Percentiles rank a stretch among this genome's conserved stretches.
Conservation (phyloP, 2,329 filamentous ascomycete species). For the Xylaria sp. region DNA sequence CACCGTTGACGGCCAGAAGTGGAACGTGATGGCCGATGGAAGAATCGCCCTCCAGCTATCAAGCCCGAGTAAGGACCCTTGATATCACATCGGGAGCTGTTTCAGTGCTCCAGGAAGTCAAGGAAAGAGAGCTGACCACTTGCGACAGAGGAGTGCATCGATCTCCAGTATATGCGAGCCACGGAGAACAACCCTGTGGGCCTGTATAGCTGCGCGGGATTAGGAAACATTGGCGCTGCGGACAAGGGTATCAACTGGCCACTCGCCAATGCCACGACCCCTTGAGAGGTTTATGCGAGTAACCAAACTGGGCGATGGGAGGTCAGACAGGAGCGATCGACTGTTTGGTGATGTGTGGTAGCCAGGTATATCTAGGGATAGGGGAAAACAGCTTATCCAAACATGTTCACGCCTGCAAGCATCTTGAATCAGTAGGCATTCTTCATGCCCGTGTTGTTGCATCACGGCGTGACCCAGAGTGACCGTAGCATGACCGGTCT, state of each 20-base stretch:
- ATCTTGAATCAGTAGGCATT: neutral
- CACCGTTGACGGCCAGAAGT: slow-evolving; percentile 44
- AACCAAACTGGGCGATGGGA: neutral
- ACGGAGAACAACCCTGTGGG: slow-evolving; percentile 50
- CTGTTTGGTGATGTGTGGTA: neutral
- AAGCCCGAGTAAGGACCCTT: slow-evolving; percentile 41
- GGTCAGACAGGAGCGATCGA: neutral
- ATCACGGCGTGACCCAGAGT: too few species aligned
- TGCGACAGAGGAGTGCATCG: slow-evolving; percentile 46
- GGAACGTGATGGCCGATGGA: slow-evolving; percentile 46
- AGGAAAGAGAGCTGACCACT: neutral
- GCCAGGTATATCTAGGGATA: neutral
- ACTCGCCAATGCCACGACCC: slow-evolving; percentile 38
- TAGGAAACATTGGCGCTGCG: slow-evolving; percentile 46
- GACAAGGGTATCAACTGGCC: slow-evolving; percentile 52
- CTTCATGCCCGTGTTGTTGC: neutral
- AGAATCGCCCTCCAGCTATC: slow-evolving; percentile 46
- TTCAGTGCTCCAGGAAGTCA: neutral
- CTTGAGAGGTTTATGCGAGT: neutral
- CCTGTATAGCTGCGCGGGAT: slow-evolving; percentile 47
- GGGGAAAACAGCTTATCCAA: neutral
- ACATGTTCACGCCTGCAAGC: neutral
- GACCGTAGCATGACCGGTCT: too few species aligned
- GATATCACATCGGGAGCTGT: neutral
- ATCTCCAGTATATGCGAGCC: slow-evolving; percentile 49